Base-by-base conservation (phyloP, 1,284 basidiomycete species). In the Gomphus bonarii region DNA sequence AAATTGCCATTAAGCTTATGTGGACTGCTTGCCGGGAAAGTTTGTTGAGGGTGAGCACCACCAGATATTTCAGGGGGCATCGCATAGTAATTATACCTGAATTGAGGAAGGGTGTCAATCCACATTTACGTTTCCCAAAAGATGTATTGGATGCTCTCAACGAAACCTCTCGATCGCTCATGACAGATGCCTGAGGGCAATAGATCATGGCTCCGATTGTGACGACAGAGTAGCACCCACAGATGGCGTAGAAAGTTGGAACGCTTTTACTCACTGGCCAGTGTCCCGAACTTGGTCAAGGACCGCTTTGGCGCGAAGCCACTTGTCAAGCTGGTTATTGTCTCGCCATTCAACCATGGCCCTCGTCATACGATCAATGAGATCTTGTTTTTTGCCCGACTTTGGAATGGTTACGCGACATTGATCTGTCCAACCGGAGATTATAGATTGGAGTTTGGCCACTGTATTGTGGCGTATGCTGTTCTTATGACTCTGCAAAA, bases 361-460 rank as follows among this genome's bases (percentile, higher is more conserved):
- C 11, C 63, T 63, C 44, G 75, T 69, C 60, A 88, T 82, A 59
- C 83, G 77, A 66, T 89, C 82, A 65, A 91, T 89, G 49, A 91
- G 77, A 30, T 91, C 88, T 62, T 86, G 82, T 67, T 92, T 92
- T 72, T 85, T 88, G 36, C 89, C 89, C n/a, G 84, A 77, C 69
- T 87, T 86, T 54, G 79, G 75, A 28, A 91, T 72, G 62, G 79
- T 77, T 5, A 80, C 79, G 53, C 73, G 71, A 65, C 87, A 87
- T 65, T 87, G 80, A 44, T 88, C 83, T 72, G 89, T 89, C 63
- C 91, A 73, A 30, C 80, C 80, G 35, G 72, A 70, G 57, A 91
- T 74, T 62, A 90, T 85, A 64, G 81, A 78, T 69, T 91, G 91
- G 62, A 91, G 79, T 67, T 75, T 80, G 69, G 90, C 89, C 59